phyloP scores from a whole-genome alignment of 176 grass and related monocot species.

The Tuctoria greenei region DNA sequence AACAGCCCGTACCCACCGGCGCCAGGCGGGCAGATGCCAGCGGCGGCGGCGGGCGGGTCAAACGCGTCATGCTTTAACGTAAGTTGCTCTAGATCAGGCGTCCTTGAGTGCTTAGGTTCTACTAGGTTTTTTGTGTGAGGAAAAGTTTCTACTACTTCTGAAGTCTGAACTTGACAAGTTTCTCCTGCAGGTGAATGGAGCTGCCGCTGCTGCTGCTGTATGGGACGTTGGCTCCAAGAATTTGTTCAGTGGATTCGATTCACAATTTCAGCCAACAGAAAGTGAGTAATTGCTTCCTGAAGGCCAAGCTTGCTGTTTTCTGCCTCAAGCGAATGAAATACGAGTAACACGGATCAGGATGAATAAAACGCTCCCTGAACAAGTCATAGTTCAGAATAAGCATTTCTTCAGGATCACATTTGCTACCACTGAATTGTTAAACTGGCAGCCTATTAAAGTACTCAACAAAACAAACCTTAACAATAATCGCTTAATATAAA shows the following conservation, averaged over 20 bases:
- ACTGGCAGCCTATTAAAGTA: not conserved
- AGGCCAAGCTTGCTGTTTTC: constrained; percentile 20
- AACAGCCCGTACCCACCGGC: constrained; percentile 37
- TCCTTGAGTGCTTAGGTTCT: not conserved
- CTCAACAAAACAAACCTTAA: not conserved
- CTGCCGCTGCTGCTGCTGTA: constrained; percentile 40
- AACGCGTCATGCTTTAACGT: constrained; percentile 58
- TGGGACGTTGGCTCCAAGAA: constrained; percentile 60
- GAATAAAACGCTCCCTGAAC: not conserved
- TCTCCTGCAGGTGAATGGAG: constrained; percentile 55
- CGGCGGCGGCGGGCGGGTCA: constrained; percentile 15
- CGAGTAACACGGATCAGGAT: not conserved
- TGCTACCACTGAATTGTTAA: not conserved
- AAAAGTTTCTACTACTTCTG: constrained; percentile 12
- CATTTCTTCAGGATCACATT: not conserved
- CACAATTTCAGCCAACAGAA: constrained; percentile 64
- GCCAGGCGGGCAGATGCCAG: not conserved
- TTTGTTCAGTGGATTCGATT: constrained; percentile 50
- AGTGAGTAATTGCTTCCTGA: constrained; percentile 50
- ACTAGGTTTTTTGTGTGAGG: no score
- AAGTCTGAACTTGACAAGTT: constrained; percentile 5
- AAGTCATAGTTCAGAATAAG: not conserved
- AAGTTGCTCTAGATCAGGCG: constrained; percentile 31
- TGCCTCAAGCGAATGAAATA: constrained; percentile 19
- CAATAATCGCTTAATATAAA: not conserved